These are phyloP conservation scores for Podospora fimiseda DNA, from an alignment of 495 filamentous ascomycete genomes.

Conservation along the genomic window DNA sequence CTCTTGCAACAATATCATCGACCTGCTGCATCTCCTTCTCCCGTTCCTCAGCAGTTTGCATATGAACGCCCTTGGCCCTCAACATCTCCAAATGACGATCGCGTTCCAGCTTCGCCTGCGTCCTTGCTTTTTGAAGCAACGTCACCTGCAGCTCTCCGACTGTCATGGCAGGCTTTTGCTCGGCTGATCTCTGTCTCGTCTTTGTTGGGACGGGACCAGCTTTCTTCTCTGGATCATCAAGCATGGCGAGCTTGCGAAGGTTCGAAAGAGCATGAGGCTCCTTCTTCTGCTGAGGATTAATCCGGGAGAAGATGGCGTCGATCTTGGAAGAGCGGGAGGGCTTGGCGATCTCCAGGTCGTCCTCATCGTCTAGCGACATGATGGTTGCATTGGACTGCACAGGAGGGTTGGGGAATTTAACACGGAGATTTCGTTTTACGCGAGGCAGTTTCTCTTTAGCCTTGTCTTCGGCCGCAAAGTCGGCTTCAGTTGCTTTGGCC, in stretches of 20 bases:
- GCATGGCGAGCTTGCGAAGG: constrained; percentile 66
- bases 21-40: constrained; percentile 69
- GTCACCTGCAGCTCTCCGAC: constrained; percentile 60
- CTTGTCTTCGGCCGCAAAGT: constrained; percentile 16
- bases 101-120: constrained; percentile 75
- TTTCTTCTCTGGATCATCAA: constrained; percentile 50
- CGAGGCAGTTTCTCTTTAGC: constrained; percentile 8
- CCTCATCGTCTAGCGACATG: constrained; percentile 31
- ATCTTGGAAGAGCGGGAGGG: constrained; percentile 32
- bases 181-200: constrained; percentile 14
- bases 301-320: constrained; percentile 61
- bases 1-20: constrained; percentile 81
- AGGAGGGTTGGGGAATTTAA: constrained; percentile 29
- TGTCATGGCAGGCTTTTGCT: constrained; percentile 52
- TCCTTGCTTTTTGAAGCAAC: constrained; percentile 61
- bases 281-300: constrained; percentile 50
- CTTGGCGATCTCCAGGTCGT: constrained; percentile 33
- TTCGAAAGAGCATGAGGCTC: constrained; percentile 61
- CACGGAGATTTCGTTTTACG: constrained; percentile 35
- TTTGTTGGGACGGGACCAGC: constrained; percentile 8
- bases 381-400: constrained; percentile 23
- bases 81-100: constrained; percentile 71
- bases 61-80: constrained; percentile 65
- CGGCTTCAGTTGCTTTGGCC: constrained; percentile 38
- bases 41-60: constrained; percentile 84